Evolutionary conservation across 2,329 filamentous ascomycete genomes (phyloP), one percentile per base, ranked within the genome.

Genomic region (Aspergillus intermedius): DNA sequence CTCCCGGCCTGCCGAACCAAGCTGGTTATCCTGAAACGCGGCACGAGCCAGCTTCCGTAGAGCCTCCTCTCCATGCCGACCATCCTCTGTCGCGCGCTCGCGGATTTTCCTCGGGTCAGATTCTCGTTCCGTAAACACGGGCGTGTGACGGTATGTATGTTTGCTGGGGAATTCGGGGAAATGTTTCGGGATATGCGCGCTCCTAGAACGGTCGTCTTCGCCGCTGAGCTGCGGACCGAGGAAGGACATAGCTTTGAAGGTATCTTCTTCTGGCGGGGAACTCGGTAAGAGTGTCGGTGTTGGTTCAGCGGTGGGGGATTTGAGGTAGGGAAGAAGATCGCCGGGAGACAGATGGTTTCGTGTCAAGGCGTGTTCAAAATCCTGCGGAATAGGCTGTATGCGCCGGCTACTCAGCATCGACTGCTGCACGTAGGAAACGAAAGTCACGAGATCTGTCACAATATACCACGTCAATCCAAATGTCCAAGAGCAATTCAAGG

Each of bases 11-110:
- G 69, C 67, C 12, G 67, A 67, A 45, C 70, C 70, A 3, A 62
- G 59, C 32, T 72, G 63, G 19, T 69, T 68, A 44, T 72, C 61
- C 51, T 73, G 66, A 49, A 65, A 68, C 10, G 69, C 70, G 1
- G 75, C 75, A 22, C 78, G 77, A 3, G 76, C 74, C 60, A 86
- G 69, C 58, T 81, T 83, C 44, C 82, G 72, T 53, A 86, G 64
- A 17, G 82, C 82, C 58, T 84, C 79, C 62, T 86, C 83, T 6
- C 82, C 83, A 51, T 82, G 65, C 42, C 83, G 76, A 12, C 82
- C 82, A 60, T 86, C 83, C 58, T 84, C 77, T 3, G 81, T 84
- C 4, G 82, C 82, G 49, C 77, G 74, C 60, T 86, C 83, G 34
- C 81, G 69, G 42, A 84, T 79, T 54, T 74, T 76, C 34, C 80